Percentiles rank a stretch among this genome's conserved stretches.
phyloP scores from a whole-genome alignment of 352 stramenopile species.

The Vaucheria bursata region DNA sequence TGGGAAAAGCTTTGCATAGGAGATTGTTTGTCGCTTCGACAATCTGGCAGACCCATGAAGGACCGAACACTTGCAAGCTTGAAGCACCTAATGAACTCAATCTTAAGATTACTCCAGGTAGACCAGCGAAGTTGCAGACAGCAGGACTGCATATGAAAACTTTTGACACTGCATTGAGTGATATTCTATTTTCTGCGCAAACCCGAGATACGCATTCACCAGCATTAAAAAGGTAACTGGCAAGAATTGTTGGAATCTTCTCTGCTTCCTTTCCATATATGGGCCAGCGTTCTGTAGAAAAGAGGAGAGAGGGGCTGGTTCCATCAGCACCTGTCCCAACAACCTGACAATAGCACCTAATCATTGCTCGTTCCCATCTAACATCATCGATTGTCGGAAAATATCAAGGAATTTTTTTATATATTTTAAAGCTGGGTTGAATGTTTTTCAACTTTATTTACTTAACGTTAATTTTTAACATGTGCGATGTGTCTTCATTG shows the following conservation, averaged over 20 bases:
- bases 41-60: conserved; percentile 19
- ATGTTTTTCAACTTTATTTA: no score
- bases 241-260: conserved; percentile 14
- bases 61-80: conserved; percentile 34
- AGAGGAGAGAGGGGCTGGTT: conserved; percentile 31
- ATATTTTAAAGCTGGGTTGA: no score
- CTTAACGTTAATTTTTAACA: no score
- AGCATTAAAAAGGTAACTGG: conserved; percentile 40
- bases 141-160: conserved; percentile 32
- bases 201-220: conserved; percentile 27
- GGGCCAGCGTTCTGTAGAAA: conserved; percentile 28
- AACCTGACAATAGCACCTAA: conserved; percentile 8
- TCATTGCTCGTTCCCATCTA: no score
- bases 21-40: neutral
- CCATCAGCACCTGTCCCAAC: conserved; percentile 43
- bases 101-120: conserved; percentile 35
- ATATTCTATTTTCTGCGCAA: conserved; percentile 21
- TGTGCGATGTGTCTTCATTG: no score
- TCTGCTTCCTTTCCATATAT: conserved; percentile 27
- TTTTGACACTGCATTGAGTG: conserved; percentile 35
- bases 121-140: conserved; percentile 28
- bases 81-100: conserved; percentile 24
- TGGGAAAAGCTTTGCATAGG: neutral
- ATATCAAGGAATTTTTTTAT: no score
- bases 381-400: no score